Base-by-base conservation (phyloP, 2,329 filamentous ascomycete species). In the Canariomyces notabilis region DNA sequence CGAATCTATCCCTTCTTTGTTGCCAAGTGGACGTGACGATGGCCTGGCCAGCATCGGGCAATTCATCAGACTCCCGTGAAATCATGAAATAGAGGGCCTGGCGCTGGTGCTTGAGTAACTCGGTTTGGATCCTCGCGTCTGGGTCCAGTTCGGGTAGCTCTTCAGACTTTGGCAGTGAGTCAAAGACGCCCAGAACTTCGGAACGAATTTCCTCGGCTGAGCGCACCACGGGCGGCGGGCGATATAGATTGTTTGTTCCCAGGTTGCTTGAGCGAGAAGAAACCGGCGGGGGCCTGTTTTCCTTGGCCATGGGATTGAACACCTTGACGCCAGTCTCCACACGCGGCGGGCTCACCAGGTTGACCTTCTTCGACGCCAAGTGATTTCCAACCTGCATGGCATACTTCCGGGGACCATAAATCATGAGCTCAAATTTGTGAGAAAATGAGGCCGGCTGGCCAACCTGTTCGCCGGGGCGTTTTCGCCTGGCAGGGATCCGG, bases 61-160 rank as follows among this genome's bases (percentile, higher is more conserved):
- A 71, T 11, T 77, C 73, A 0, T 80, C 76, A 39, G 80, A 77
- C 65, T 97, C 91, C 52, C 87, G 85, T 16, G 79, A 77, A 8
- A 74, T 80, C 84, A 97, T 89, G 62, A 95, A 97, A 62, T 83
- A 80, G 0, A 97, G 75, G 0, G 86, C 91, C 66, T 96, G 89
- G 64, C 88, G 93, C 64, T 97, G 91, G 66, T 97, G 91, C 48
- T 77, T 76, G 34, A 96, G 79, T 15, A 97, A 69, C 21, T 79
- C 73, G 0, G 83, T 89, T 46, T 76, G 74, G 43, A 93, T 75
- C 6, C 70, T 65, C 2, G 68, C 53, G 43, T 80, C 74, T 0
- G 87, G 77, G 4, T 91, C 82, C 69, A 84, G 81, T 54, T 83
- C 77, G 0, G 86, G 85, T 6, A 97, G 70, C 49, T 88, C 80